Base-by-base conservation (phyloP, 202 grass and related monocot genomes). In the Dendrocalamus latiflorus region DNA sequence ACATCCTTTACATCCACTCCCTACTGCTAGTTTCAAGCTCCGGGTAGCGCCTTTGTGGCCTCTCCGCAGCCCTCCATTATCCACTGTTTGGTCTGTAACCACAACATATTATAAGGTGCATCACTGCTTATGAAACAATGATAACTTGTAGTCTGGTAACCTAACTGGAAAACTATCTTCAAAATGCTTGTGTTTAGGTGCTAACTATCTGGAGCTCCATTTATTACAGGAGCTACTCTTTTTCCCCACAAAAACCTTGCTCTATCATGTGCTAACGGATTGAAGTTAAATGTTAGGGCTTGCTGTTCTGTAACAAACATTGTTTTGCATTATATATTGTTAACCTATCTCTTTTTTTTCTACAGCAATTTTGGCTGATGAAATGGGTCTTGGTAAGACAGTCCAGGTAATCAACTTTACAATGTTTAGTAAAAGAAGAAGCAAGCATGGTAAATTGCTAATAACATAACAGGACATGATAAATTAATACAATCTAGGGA, bases 301-400 rank as follows among this genome's bases (percentile, higher is more conserved):
- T 60, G 16, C 21, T 72, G 34, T 47, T 72, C 38, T 42, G 4
- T 22, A 78, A 72, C 11, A 57, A 17, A n/a, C n/a, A n/a, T n/a
- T n/a, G n/a, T 71, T 33, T 44, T 77, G 39, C 26, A 72, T 75
- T 60, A 34, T 50, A 43, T 77, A 76, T 44, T 56, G 6, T 41
- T 42, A 42, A 51, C 54, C 12, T 72, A 41, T 57, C 21, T 47
- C 36, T 62, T 84, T 75, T 85, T n/a, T 38, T n/a, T 83, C 16
- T 86, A 60, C 89, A 98, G 91, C 93, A 59, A 98, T 98, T 77
- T 87, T 98, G 85, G 91, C 93, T 56, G 95, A 95, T 93, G 95
- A 98, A 88, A 98, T 98, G 95, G 93, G 93, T 50, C 95, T 98
- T 4, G 95, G 93, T 77, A 95, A 98, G 80, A 98, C 95, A 70